phyloP scores from a whole-genome alignment of 2,329 filamentous ascomycete species.

The Microsporum audouinii region DNA sequence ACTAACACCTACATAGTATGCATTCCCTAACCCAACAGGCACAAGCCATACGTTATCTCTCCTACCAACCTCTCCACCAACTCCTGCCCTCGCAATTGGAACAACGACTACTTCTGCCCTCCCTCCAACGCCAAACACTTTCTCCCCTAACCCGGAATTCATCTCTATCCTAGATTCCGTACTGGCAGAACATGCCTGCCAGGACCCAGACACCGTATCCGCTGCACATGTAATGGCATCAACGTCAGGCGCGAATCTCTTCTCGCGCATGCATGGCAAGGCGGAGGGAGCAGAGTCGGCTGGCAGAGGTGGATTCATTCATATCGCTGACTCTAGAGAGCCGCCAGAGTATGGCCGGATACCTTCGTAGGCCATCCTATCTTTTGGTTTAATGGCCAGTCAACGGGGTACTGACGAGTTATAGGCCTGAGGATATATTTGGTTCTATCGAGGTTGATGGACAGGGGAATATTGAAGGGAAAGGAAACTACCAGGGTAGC shows the following conservation, averaged over 20 bases:
- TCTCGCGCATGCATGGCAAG: slow-evolving; percentile 47
- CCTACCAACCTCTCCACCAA: slow-evolving; percentile 44
- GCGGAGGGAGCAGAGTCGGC: slow-evolving; percentile 47
- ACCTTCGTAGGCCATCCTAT: slow-evolving; percentile 35
- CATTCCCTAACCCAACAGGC: slow-evolving; percentile 30
- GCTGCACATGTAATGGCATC: slow-evolving; percentile 52
- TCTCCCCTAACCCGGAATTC: slow-evolving; percentile 47
- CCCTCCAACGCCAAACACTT: slow-evolving; percentile 46
- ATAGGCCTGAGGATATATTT: slow-evolving; percentile 52
- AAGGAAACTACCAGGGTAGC: slow-evolving; percentile 49
- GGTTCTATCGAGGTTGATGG: slow-evolving; percentile 53
- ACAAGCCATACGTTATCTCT: slow-evolving; percentile 43
- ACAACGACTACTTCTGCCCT: slow-evolving; percentile 42
- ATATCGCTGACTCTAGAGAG: slow-evolving; percentile 49
- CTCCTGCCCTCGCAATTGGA: slow-evolving; percentile 44
- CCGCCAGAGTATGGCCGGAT: slow-evolving; percentile 55
- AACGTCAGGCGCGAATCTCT: slow-evolving; percentile 44
- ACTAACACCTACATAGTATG: slow-evolving; percentile 13
- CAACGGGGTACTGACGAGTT: not conserved
- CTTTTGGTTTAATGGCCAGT: not conserved
- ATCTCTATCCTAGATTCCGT: slow-evolving; percentile 46
- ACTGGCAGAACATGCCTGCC: slow-evolving; percentile 41
- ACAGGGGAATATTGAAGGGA: slow-evolving; percentile 44
- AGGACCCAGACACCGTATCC: slow-evolving; percentile 46
- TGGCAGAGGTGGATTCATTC: slow-evolving; percentile 50